Evolutionary conservation across 2,329 filamentous ascomycete species (phyloP).

Genomic region (Diaporthe ampelina): DNA sequence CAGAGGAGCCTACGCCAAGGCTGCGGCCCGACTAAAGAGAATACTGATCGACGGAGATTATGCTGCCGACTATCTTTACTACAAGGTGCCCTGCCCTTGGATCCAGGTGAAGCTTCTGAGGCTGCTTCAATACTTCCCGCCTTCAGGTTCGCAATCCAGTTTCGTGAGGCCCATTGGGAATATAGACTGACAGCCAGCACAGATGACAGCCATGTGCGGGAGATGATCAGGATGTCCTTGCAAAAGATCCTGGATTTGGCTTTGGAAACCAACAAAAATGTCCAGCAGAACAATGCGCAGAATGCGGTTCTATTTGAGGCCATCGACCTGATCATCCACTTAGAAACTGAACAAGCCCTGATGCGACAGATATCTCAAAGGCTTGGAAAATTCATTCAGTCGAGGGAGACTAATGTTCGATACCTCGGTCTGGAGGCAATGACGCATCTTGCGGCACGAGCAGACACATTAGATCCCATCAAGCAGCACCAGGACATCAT

Average conservation of each 20-base stretch:
- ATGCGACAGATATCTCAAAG: conserved; percentile 97
- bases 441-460: conserved; percentile 94
- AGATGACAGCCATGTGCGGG: conserved; percentile 94
- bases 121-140: conserved; percentile 94
- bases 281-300: conserved; percentile 99
- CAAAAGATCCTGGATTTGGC: conserved; percentile 92
- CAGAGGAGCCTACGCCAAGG: conserved; percentile 94
- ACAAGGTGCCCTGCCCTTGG: conserved; percentile 99
- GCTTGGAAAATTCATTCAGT: conserved; percentile 95
- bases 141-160: conserved; percentile 70
- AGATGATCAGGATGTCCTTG: conserved; percentile 91
- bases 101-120: conserved; percentile 95
- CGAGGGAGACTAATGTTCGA: conserved; percentile 95
- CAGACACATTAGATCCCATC: conserved; percentile 95
- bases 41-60: conserved; percentile 93
- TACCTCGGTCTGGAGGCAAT: conserved; percentile 97
- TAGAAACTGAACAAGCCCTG: conserved; percentile 92
- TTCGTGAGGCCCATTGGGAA: neutral
- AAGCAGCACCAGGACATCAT: conserved; percentile 99
- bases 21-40: conserved; percentile 88
- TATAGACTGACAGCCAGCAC: conserved; percentile 45
- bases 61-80: conserved; percentile 93
- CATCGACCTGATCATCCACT: conserved; percentile 97
- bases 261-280: conserved; percentile 95
- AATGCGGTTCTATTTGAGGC: conserved; percentile 98